A percentile compares a stretch with the other conserved stretches of the same genome.
Evolutionary conservation across 306 rosid species (phyloP).

Genomic region (Pterocarpus santalinus): DNA sequence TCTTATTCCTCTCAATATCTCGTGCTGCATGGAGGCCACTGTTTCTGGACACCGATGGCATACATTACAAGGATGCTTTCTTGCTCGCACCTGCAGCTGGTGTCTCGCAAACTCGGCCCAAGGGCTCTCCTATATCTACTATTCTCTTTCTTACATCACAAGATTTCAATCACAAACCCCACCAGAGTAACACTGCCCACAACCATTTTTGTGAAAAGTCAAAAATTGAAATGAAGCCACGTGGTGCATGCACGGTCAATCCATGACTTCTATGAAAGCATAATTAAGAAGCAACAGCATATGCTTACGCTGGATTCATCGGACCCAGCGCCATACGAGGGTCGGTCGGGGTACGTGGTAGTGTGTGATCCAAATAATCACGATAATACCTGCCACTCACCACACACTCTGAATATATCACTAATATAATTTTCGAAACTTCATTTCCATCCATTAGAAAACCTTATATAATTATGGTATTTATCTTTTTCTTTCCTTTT

Average conservation of each 20-base stretch:
- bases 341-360: background rate
- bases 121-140: too few species aligned
- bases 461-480: too few species aligned
- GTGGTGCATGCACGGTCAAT: background rate
- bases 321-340: background rate
- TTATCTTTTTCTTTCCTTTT: background rate
- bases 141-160: background rate
- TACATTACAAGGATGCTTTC: too few species aligned
- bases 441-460: background rate
- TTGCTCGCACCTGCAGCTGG: too few species aligned
- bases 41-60: too few species aligned
- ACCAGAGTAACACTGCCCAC: background rate
- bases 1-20: too few species aligned
- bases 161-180: background rate
- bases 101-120: too few species aligned
- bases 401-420: too few species aligned
- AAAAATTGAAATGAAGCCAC: constrained; percentile 14
- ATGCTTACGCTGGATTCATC: constrained; percentile 24
- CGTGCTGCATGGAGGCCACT: too few species aligned
- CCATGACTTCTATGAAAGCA: background rate
- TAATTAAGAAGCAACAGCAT: background rate
- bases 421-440: background rate
- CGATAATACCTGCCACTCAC: background rate
- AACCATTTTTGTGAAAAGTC: background rate
- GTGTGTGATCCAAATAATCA: background rate